Evolutionary conservation across 345 rosid species (phyloP), one percentile per base, ranked within the genome.

Genomic region (Brassica juncea): DNA sequence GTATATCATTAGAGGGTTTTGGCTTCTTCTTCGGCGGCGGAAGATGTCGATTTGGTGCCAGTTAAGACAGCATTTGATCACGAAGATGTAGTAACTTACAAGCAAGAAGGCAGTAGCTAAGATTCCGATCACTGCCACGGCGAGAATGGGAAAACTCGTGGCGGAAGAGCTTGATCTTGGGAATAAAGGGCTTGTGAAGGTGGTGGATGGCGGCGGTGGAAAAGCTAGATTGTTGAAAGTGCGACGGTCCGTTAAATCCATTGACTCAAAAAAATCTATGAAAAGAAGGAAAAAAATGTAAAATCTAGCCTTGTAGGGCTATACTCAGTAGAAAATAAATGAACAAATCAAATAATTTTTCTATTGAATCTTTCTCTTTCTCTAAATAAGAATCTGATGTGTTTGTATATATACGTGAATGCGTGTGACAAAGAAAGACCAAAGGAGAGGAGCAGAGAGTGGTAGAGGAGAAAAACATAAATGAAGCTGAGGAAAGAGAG

Each of bases 21-120:
- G 77, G 37, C 75, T 77, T 72, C 89, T 64, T 42, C 85, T 74
- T 35, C 93, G 63, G 7, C 94, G 86, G 66, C 89, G 73, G 2
- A 88, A 77, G 27, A 93, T 71, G 82, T 90, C 91, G 19, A 89
- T 84, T 6, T 89, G 85, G 82, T 90, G 97, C 97, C 98, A 91
- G 31, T 84, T 90, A 37, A 95, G 93, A 78, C 98, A 91, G 75
- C 98, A 95, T 80, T 93, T 95, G 80, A 95, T 91, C 14, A 88
- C 94, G 31, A 93, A 95, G 80, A 95, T 12, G 77, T 93, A 93
- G 75, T 95, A 95, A 84, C 99, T 87, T 14, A 95, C 88, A 4
- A 95, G 89, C 84, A 95, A 81, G 84, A 95, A 89, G 32, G 89
- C 91, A 0, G 94, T 93, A 65, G 93, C 97, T 21, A 93, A 63